Percentiles rank a stretch among this genome's conserved stretches.
Evolutionary conservation across 176 grass and related monocot species (phyloP).

Genomic region (Avena eriantha): DNA sequence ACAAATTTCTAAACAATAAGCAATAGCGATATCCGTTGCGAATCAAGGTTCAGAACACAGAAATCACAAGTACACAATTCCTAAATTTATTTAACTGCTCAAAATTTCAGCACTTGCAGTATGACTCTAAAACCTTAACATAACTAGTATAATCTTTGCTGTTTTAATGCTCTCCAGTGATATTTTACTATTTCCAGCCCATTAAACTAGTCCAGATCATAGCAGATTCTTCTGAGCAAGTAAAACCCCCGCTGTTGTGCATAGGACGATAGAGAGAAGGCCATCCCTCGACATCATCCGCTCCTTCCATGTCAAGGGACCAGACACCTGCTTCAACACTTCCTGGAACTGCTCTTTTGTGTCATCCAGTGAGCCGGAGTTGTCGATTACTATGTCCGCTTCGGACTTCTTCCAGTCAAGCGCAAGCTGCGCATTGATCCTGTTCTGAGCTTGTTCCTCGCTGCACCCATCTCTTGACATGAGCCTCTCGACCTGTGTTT

Average conservation of each 20-base stretch:
- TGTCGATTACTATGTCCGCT: constrained; percentile 82
- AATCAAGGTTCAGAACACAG: background rate
- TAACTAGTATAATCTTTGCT: background rate
- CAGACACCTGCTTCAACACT: constrained; percentile 53
- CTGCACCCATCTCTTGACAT: constrained; percentile 75
- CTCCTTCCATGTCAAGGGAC: constrained; percentile 80
- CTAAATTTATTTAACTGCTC: background rate
- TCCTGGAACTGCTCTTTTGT: constrained; percentile 68
- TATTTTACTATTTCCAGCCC: background rate
- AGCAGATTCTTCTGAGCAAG: constrained; percentile 66
- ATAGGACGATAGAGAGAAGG: constrained; percentile 59
- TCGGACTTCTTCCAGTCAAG: constrained; percentile 76
- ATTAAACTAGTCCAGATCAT: constrained; percentile 32
- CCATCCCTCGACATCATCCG: constrained; percentile 66
- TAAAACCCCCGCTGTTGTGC: constrained; percentile 56
- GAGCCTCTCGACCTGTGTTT: constrained; percentile 74
- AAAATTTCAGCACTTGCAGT: constrained; percentile 8
- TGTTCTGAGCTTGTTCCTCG: constrained; percentile 70
- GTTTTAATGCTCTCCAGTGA: background rate
- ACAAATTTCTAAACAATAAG: background rate
- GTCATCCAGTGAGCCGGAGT: constrained; percentile 69
- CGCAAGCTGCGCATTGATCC: constrained; percentile 70
- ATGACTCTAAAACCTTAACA: background rate
- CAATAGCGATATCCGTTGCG: background rate
- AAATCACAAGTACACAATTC: background rate